Conservation (phyloP, 345 rosid species). For the Microcos paniculata region DNA sequence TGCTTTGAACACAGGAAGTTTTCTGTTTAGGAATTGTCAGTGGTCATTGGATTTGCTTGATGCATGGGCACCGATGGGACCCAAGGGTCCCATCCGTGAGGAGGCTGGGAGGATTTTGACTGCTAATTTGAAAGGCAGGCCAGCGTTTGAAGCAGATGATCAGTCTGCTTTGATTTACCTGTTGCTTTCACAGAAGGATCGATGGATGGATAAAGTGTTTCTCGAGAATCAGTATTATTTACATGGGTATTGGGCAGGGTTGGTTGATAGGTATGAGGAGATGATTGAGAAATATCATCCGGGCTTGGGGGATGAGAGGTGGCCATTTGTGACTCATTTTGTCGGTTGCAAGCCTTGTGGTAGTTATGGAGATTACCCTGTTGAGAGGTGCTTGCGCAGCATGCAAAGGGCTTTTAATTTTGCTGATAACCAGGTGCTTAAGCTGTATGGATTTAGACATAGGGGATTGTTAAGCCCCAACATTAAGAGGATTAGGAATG, state of each 20-base stretch:
- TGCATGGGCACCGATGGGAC: slow-evolving; percentile 97
- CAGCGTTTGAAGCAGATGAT: slow-evolving; percentile 91
- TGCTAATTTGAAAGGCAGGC: slow-evolving; percentile 79
- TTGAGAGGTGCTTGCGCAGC: slow-evolving; percentile 78
- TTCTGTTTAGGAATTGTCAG: slow-evolving; percentile 85
- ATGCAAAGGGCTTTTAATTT: slow-evolving; percentile 97
- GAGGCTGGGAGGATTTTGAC: slow-evolving; percentile 93
- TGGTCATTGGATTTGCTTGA: slow-evolving; percentile 95
- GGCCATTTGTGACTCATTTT: slow-evolving; percentile 95
- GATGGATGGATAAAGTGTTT: slow-evolving; percentile 86
- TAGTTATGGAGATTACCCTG: slow-evolving; percentile 93
- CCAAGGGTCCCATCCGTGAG: slow-evolving; percentile 78
- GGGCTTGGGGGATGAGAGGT: slow-evolving; percentile 91
- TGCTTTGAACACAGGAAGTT: slow-evolving; percentile 93
- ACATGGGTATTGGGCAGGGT: slow-evolving; percentile 93
- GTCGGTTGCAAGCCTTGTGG: slow-evolving; percentile 98
- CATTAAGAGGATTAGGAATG: slow-evolving; percentile 85
- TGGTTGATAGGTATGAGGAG: slow-evolving; percentile 92
- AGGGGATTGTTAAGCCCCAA: slow-evolving; percentile 92
- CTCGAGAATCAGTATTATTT: slow-evolving; percentile 88
- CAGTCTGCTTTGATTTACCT: slow-evolving; percentile 92
- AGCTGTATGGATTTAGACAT: slow-evolving; percentile 83
- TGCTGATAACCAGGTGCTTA: slow-evolving; percentile 91
- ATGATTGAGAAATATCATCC: slow-evolving; percentile 95
- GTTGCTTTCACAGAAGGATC: slow-evolving; percentile 71